Evolutionary conservation across 176 grass and related monocot genomes (phyloP).

Genomic region (Microstegium vimineum): DNA sequence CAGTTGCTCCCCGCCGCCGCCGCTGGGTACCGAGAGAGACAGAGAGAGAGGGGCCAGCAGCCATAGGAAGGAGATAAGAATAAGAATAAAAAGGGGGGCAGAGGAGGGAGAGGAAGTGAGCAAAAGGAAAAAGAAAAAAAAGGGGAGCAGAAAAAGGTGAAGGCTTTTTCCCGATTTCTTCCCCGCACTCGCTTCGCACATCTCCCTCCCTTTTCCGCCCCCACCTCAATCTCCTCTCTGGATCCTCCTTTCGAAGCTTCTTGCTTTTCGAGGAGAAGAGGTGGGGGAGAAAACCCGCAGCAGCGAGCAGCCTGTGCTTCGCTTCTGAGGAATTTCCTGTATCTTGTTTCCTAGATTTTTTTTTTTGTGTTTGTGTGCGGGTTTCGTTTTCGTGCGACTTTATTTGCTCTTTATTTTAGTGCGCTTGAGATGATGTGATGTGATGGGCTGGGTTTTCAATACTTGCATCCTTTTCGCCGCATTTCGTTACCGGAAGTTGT

Average conservation of each 20-base stretch:
- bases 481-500: constrained; percentile 23
- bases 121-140: no score
- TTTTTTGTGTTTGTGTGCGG: background rate
- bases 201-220: background rate
- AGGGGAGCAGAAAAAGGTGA: no score
- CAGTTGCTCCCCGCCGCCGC: no score
- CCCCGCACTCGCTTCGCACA: background rate
- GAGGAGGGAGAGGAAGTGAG: no score
- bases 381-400: background rate
- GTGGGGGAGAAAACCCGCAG: background rate
- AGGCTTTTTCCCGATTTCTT: background rate
- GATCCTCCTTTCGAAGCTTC: background rate
- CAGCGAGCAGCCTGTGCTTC: no score
- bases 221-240: background rate
- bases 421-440: constrained; percentile 4
- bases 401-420: constrained; percentile 32
- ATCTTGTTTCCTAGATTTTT: background rate
- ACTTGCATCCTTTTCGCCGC: constrained; percentile 29
- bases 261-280: background rate
- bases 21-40: no score
- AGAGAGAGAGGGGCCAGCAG: no score
- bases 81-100: no score
- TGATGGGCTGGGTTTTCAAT: constrained; percentile 11
- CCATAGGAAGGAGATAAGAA: no score
- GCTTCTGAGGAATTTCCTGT: constrained; percentile 23